A percentile compares a stretch with the other conserved stretches of the same genome.
These are phyloP conservation scores for Xylaria sp. DNA, from an alignment of 2,329 filamentous ascomycete species.

Conservation along the genomic window DNA sequence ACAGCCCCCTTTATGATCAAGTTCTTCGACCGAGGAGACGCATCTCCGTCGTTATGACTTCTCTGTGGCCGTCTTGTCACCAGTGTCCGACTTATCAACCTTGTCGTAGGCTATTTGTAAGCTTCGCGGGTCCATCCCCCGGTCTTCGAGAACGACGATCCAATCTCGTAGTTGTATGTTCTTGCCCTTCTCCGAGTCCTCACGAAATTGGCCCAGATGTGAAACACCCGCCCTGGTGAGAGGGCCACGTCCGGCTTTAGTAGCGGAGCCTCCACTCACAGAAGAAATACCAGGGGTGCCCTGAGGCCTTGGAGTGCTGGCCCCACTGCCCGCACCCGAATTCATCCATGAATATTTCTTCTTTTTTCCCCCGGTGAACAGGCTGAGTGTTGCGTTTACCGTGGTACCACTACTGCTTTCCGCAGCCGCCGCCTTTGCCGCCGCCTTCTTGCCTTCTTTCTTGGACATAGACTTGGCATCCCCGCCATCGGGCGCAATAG, in stretches of 20 bases:
- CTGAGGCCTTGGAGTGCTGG: constrained; percentile 59
- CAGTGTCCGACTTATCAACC: constrained; percentile 60
- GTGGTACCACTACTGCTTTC: constrained; percentile 80
- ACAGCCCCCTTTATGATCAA: neutral
- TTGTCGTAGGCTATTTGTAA: constrained; percentile 68
- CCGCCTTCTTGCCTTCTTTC: constrained; percentile 84
- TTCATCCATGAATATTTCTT: constrained; percentile 83
- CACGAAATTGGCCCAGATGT: constrained; percentile 78
- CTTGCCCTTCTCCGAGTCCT: constrained; percentile 79
- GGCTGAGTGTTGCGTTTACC: constrained; percentile 83
- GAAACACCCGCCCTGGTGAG: constrained; percentile 70
- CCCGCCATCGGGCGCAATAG: constrained; percentile 70
- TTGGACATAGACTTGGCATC: constrained; percentile 77
- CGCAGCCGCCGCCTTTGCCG: constrained; percentile 76
- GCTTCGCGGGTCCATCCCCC: constrained; percentile 74
- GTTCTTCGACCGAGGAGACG: constrained; percentile 4
- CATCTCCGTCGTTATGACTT: constrained; percentile 17
- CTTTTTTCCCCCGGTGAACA: constrained; percentile 73
- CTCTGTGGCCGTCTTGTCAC: constrained; percentile 43
- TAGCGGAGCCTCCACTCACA: constrained; percentile 47
- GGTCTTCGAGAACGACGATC: constrained; percentile 80
- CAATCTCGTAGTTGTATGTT: constrained; percentile 88
- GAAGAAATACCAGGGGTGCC: constrained; percentile 49
- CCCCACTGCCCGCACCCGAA: constrained; percentile 62
- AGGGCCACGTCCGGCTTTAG: constrained; percentile 50